These are phyloP conservation scores for Fragaria iinumae DNA, from an alignment of 306 rosid species.

Conservation along the genomic window DNA sequence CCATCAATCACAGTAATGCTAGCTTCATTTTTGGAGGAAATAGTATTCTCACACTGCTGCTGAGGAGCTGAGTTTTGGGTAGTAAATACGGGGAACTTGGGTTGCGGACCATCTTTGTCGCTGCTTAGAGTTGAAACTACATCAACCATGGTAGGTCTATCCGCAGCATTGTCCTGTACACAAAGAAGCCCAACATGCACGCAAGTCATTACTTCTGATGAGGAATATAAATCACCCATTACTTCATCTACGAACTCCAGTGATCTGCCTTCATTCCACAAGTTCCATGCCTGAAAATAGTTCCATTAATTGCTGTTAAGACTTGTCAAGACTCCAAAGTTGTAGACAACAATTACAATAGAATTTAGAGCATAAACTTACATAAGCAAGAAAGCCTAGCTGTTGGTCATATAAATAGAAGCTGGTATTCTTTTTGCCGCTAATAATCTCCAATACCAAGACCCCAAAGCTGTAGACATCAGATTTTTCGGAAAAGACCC, in stretches of 20 bases:
- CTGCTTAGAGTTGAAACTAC: slow-evolving; percentile 15
- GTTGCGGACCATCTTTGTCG: slow-evolving; percentile 19
- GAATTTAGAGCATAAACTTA: not conserved
- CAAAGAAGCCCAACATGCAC: slow-evolving; percentile 31
- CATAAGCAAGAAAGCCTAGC: slow-evolving; percentile 30
- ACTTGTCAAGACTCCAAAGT: too few species aligned
- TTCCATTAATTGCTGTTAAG: too few species aligned
- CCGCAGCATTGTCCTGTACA: slow-evolving; percentile 25
- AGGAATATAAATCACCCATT: not conserved
- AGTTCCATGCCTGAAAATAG: slow-evolving; percentile 22
- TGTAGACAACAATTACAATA: not conserved
- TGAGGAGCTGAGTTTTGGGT: not conserved
- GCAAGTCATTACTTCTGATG: slow-evolving; percentile 19
- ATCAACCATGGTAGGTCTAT: slow-evolving; percentile 28
- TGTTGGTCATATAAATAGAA: slow-evolving; percentile 2
- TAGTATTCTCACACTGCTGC: not conserved
- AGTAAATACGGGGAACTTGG: slow-evolving; percentile 23
- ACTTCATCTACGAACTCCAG: slow-evolving; percentile 23
- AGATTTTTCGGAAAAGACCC: slow-evolving; percentile 29
- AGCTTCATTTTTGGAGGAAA: not conserved
- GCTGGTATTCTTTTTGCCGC: slow-evolving; percentile 27
- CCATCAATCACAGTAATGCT: not conserved
- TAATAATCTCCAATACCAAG: slow-evolving; percentile 32
- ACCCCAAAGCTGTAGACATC: slow-evolving; percentile 36
- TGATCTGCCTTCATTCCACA: slow-evolving; percentile 25